Evolutionary conservation across 768 basidiomycete genomes (phyloP).

Genomic region (Mycena maculata): DNA sequence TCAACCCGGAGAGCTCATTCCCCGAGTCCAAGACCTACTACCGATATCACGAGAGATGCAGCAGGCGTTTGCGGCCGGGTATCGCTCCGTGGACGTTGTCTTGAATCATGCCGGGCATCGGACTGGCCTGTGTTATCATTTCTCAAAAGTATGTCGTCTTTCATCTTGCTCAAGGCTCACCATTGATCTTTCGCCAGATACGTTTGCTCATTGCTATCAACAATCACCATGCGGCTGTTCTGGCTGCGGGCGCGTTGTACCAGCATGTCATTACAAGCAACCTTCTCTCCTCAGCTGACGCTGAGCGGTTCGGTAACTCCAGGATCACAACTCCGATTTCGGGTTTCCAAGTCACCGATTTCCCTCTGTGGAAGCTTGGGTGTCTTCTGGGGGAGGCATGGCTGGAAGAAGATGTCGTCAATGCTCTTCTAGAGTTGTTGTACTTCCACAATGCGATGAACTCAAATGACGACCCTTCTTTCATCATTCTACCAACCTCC

Average conservation of each 20-base stretch:
- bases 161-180: neutral
- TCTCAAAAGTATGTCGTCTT: constrained; percentile 1
- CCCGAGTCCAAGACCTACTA: neutral
- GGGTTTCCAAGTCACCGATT: neutral
- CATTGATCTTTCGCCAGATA: neutral
- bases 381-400: constrained; percentile 19
- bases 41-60: constrained; percentile 5
- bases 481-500: constrained; percentile 1
- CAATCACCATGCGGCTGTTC: neutral
- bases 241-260: neutral
- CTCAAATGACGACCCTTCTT: neutral
- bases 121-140: neutral
- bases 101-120: neutral
- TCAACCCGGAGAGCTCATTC: constrained; percentile 14
- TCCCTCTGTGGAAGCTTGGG: constrained; percentile 17
- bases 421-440: constrained; percentile 1
- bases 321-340: neutral
- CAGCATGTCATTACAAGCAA: neutral
- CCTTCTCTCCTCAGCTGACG: neutral
- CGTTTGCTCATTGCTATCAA: constrained; percentile 11
- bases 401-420: constrained; percentile 18
- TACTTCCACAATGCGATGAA: neutral
- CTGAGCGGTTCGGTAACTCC: neutral
- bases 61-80: neutral
- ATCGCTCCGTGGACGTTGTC: neutral